Base-by-base conservation (phyloP, 2,329 filamentous ascomycete genomes). In the Trichoderma atrobrunneum region DNA sequence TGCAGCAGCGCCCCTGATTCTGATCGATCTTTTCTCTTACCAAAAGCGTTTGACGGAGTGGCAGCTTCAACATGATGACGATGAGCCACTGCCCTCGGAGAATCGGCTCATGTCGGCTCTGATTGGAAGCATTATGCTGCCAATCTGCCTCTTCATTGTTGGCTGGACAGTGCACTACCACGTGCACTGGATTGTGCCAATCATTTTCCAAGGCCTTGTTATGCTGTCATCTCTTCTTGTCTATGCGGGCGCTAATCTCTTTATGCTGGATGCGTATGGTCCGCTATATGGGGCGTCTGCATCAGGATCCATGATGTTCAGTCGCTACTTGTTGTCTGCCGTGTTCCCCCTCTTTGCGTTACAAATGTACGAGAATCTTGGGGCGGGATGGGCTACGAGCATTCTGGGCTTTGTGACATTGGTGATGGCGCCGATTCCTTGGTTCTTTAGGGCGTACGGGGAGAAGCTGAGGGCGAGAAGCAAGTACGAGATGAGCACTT, bases 141-240 rank as follows among this genome's bases (percentile, higher is more conserved):
- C 91, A 3, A 78, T 90, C 21, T 88, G 90, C 5, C 82, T 92
- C 21, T 91, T 92, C 83, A 89, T 88, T 84, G 91, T 92, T 75
- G 90, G 89, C 1, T 92, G 90, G 90, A 92, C 90, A 5, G 77
- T 76, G 7, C 73, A 78, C 54, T 71, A 71, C 62, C 72, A 66
- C 8, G 74, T 75, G 3, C 75, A 77, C 65, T 78, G 76, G 75
- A 72, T 76, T 24, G 75, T 76, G 8, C 77, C 77, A 32, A 72
- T 77, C 7, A 59, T 78, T n/a, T 77, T 75, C 64, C 77, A 78
- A 56, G 76, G 73, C 1, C 69, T 73, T 24, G 76, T 77, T 24
- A 78, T 78, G 77, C 63, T 78, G 21, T 74, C 73, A 28, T 78
- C 76, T n/a, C 70, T 78, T 21, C 75, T 78, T 32, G 72, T 78